These are phyloP conservation scores for Saccharomyces eubayanus DNA, from an alignment of 805 yeast species.

Conservation along the genomic window DNA sequence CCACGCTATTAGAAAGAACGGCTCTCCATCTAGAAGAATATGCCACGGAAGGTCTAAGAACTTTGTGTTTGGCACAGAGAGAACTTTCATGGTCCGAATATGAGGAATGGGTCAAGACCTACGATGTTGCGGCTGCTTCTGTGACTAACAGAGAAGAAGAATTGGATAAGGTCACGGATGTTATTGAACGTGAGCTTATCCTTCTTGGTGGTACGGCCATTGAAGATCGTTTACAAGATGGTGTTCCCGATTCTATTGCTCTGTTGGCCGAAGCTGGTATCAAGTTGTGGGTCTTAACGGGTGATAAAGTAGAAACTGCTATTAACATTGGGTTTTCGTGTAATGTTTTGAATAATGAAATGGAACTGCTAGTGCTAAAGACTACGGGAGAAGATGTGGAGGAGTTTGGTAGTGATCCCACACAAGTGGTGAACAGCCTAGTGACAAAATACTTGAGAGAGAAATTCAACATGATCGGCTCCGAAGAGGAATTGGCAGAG, in stretches of 20 bases:
- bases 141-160: slow-evolving; percentile 56
- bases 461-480: slow-evolving; percentile 54
- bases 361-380: slow-evolving; percentile 59
- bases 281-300: slow-evolving; percentile 79
- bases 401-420: slow-evolving; percentile 35
- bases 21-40: slow-evolving; percentile 68
- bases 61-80: slow-evolving; percentile 69
- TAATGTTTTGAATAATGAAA: slow-evolving; percentile 64
- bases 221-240: slow-evolving; percentile 79
- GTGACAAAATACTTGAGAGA: slow-evolving; percentile 45
- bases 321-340: slow-evolving; percentile 83
- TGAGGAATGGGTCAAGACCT: slow-evolving; percentile 52
- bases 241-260: slow-evolving; percentile 77
- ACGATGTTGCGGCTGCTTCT: slow-evolving; percentile 58
- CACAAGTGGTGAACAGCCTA: slow-evolving; percentile 38
- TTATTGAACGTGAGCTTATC: slow-evolving; percentile 56
- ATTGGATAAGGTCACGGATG: slow-evolving; percentile 67
- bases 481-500: slow-evolving; percentile 44
- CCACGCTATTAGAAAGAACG: slow-evolving; percentile 47
- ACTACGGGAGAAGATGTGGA: slow-evolving; percentile 45
- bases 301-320: slow-evolving; percentile 85
- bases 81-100: slow-evolving; percentile 58
- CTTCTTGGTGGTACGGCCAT: slow-evolving; percentile 81
- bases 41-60: slow-evolving; percentile 80
- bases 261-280: slow-evolving; percentile 69